Evolutionary conservation across 1,284 basidiomycete species (phyloP).

Genomic region (Testicularia cyperi): DNA sequence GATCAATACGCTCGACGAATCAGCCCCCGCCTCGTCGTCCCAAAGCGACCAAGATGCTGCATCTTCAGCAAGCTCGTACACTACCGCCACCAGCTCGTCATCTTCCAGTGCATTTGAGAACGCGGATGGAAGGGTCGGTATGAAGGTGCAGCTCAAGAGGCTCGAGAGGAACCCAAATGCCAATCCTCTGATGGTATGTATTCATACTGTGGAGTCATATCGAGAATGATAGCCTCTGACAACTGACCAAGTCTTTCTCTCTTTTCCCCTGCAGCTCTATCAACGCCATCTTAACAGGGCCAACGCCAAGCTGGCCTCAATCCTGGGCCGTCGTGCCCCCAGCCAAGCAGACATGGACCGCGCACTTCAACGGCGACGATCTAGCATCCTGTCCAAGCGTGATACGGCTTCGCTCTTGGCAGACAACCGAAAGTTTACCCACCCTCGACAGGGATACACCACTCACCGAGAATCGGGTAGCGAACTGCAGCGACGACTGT

Average conservation of each 20-base stretch:
- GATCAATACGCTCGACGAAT: slow-evolving; percentile 12
- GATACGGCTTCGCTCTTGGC: background rate
- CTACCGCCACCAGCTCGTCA: slow-evolving; percentile 4
- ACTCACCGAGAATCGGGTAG: slow-evolving; percentile 7
- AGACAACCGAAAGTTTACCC: slow-evolving; percentile 1
- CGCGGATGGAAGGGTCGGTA: slow-evolving; percentile 12
- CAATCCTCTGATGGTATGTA: slow-evolving; percentile 37
- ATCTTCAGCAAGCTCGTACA: no score
- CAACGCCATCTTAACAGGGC: slow-evolving; percentile 46
- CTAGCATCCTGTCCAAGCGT: slow-evolving; percentile 12
- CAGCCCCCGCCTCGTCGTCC: no score
- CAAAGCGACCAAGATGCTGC: no score
- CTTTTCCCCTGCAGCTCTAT: slow-evolving; percentile 16
- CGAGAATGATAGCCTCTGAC: no score
- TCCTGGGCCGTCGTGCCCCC: slow-evolving; percentile 15
- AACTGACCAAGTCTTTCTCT: background rate
- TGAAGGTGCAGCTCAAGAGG: slow-evolving; percentile 34
- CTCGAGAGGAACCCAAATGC: slow-evolving; percentile 5
- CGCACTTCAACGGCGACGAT: slow-evolving; percentile 21
- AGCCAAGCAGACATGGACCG: slow-evolving; percentile 12
- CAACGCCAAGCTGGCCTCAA: slow-evolving; percentile 42
- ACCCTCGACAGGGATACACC: slow-evolving; percentile 29
- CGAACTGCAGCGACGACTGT: slow-evolving; percentile 18
- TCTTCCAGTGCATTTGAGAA: slow-evolving; percentile 6
- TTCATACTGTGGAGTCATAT: no score